phyloP scores from a whole-genome alignment of 169 alveolate genomes.

The Eimeria necatrix region DNA sequence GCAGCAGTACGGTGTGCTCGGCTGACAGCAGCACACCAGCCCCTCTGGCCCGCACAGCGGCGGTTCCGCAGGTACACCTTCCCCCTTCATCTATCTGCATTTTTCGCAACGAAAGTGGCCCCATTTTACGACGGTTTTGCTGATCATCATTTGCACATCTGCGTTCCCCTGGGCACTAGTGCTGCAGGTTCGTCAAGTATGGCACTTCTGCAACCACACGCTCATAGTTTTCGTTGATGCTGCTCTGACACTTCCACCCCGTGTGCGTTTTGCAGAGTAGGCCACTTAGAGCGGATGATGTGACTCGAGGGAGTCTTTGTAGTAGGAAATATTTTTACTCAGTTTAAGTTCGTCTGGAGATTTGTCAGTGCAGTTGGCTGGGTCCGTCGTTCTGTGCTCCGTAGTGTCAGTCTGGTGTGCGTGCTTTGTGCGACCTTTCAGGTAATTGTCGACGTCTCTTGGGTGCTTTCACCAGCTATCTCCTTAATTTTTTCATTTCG shows the following conservation, averaged over 20 bases:
- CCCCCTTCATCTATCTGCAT: slow-evolving; percentile 75
- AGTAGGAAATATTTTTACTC: background rate
- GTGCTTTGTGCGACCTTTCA: slow-evolving; percentile 63
- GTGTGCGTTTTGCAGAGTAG: slow-evolving; percentile 51
- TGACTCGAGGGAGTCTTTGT: background rate
- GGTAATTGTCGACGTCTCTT: slow-evolving; percentile 71
- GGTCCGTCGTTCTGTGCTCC: slow-evolving; percentile 1
- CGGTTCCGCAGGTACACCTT: slow-evolving; percentile 79
- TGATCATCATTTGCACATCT: slow-evolving; percentile 72
- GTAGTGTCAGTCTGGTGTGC: slow-evolving; percentile 41
- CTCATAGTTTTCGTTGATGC: slow-evolving; percentile 54
- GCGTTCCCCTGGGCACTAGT: slow-evolving; percentile 76
- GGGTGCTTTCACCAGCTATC: slow-evolving; percentile 61
- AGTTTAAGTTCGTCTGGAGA: slow-evolving; percentile 8
- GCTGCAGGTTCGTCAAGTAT: slow-evolving; percentile 66
- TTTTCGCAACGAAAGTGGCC: slow-evolving; percentile 68
- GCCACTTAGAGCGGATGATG: background rate
- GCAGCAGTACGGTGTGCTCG: slow-evolving; percentile 75
- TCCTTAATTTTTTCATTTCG: slow-evolving; percentile 46
- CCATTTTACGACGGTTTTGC: slow-evolving; percentile 67
- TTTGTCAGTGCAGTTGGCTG: slow-evolving; percentile 66
- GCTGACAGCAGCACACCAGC: slow-evolving; percentile 81
- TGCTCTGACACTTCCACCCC: slow-evolving; percentile 66
- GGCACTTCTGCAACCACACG: slow-evolving; percentile 34
- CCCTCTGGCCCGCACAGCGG: slow-evolving; percentile 81